phyloP scores from a whole-genome alignment of 495 filamentous ascomycete genomes.

The Hypoxylon subgilvum region DNA sequence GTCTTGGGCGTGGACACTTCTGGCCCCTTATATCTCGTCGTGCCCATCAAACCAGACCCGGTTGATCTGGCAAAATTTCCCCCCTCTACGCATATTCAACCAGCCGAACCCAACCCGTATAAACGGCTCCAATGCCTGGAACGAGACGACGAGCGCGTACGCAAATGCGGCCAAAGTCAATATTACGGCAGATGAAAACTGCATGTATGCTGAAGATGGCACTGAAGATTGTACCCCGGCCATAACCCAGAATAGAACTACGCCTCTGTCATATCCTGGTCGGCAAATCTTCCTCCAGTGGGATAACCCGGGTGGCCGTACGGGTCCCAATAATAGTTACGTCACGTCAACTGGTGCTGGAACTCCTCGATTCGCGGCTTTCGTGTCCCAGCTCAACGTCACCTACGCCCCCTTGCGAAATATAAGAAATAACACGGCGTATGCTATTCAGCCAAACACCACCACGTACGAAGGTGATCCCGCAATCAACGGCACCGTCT shows the following conservation, averaged over 20 bases:
- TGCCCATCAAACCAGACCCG: slow-evolving; percentile 78
- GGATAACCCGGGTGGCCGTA: slow-evolving; percentile 70
- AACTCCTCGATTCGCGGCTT: slow-evolving; percentile 70
- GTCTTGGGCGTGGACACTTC: slow-evolving; percentile 84
- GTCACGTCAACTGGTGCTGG: slow-evolving; percentile 67
- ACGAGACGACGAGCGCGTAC: slow-evolving; percentile 61
- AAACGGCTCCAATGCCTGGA: slow-evolving; percentile 60
- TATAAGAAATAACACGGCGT: slow-evolving; percentile 60
- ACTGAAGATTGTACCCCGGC: slow-evolving; percentile 65
- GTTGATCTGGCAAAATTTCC: slow-evolving; percentile 89
- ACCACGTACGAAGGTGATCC: slow-evolving; percentile 69
- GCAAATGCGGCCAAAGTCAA: slow-evolving; percentile 49
- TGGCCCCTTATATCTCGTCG: slow-evolving; percentile 82
- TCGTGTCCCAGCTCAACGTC: slow-evolving; percentile 83
- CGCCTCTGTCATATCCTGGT: slow-evolving; percentile 77
- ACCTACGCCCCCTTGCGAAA: slow-evolving; percentile 75
- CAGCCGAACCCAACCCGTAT: slow-evolving; percentile 73
- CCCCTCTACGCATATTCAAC: slow-evolving; percentile 73
- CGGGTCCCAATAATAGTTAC: slow-evolving; percentile 85
- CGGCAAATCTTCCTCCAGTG: slow-evolving; percentile 72
- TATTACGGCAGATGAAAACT: slow-evolving; percentile 52
- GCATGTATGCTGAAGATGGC: slow-evolving; percentile 56
- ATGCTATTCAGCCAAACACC: slow-evolving; percentile 71
- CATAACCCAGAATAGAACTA: slow-evolving; percentile 68
- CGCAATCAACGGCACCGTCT: slow-evolving; percentile 79